These are phyloP conservation scores for Monosiga brevicollis DNA, from an alignment of 78 protist genomes.

Conservation along the genomic window DNA sequence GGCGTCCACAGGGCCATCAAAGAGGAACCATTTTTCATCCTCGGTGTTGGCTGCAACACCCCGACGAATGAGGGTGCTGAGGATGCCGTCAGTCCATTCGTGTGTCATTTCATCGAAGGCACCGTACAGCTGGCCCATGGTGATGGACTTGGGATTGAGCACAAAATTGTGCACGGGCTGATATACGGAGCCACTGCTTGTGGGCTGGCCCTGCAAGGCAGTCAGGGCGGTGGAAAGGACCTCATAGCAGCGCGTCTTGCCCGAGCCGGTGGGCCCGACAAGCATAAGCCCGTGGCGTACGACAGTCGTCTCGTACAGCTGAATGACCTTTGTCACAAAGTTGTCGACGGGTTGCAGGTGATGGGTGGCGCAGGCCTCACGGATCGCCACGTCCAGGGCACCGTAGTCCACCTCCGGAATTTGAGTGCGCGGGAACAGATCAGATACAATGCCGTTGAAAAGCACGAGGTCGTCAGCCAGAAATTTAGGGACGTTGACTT, in stretches of 20 bases:
- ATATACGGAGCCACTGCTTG: background rate
- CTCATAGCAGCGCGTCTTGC: conserved; percentile 53
- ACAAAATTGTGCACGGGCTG: background rate
- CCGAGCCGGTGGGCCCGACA: conserved; percentile 84
- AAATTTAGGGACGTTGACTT: conserved; percentile 86
- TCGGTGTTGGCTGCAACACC: conserved; percentile 17
- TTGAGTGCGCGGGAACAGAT: conserved; percentile 48
- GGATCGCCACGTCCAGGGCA: conserved; percentile 11
- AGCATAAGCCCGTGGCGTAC: conserved; percentile 85
- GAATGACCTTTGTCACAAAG: conserved; percentile 57
- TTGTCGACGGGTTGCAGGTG: conserved; percentile 30
- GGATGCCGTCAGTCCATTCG: conserved; percentile 86
- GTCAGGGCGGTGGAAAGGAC: conserved; percentile 48
- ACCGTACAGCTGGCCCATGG: conserved; percentile 80
- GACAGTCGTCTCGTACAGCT: conserved; percentile 60
- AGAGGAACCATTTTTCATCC: conserved; percentile 31
- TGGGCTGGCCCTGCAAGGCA: background rate
- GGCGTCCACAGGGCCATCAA: conserved; percentile 90
- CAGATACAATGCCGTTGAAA: conserved; percentile 58
- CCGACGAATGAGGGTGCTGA: conserved; percentile 30
- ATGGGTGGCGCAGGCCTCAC: background rate
- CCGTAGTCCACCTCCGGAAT: conserved; percentile 32
- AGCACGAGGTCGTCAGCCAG: conserved; percentile 52
- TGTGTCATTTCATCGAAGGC: conserved; percentile 54
- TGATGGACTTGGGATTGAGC: conserved; percentile 73